Base-by-base conservation (phyloP, 2,329 filamentous ascomycete species). In the Neurospora crassa region DNA sequence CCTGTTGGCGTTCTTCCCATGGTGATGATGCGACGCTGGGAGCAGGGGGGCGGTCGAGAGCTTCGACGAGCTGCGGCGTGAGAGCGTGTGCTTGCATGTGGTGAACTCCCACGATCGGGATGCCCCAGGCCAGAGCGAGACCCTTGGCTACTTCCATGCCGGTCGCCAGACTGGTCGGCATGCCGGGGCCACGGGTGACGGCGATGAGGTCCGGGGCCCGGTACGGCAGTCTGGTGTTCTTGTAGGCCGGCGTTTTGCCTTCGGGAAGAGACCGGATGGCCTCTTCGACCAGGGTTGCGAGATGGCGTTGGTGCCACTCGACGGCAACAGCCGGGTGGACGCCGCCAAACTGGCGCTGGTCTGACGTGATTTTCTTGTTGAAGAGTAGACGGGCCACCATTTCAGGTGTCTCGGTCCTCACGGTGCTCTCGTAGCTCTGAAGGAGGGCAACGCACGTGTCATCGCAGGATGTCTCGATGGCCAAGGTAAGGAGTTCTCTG, bases 41-140 rank as follows among this genome's bases (percentile, higher is more conserved):
- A 1, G 45, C 14, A 63, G 67, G 47, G 53, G 68, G 18, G 53
- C 53, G 53, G 20, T 74, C 69, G 72, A 95, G 80, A 5, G 92
- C 91, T 41, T 84, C 82, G 4, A 91, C 90, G 59, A 99, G 86
- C 11, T 93, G 87, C 18, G 95, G 92, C 20, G 96, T 98, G 73
- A 99, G 83, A 20, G 96, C 91, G 80, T 99, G 96, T 12, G 94
- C 96, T 79, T 97, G 94, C 96, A 99, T 98, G 80, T 99, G 96
- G 80, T 99, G 92, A 0, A 97, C 92, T 0, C 90, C 96, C 1
- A 98, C 80, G 41, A 98, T 83, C 3, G 95, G 94, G 45, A 94
- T 86, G 74, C 89, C 86, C 92, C 92, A 97, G 45, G 93, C 94
- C 24, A 92, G 84, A 0, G 94, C 89, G 24, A 98, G 85, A 0